These are phyloP conservation scores for Punctularia strigosozonata DNA, from an alignment of 768 basidiomycete species.

Conservation along the genomic window DNA sequence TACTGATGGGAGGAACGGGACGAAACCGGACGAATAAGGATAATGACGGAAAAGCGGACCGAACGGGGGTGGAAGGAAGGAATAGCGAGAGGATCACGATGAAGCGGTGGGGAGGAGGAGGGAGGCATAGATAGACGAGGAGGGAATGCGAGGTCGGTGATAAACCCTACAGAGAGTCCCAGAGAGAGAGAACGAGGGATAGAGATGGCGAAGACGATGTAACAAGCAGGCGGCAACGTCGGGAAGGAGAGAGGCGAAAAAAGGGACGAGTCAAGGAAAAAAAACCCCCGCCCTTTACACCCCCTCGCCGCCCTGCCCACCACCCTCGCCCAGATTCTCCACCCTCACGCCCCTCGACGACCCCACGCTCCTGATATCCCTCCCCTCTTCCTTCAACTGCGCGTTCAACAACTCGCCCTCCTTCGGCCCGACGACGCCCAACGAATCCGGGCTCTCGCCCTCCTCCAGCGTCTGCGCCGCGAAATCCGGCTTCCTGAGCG, in stretches of 20 bases:
- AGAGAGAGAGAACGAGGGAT: too few species aligned
- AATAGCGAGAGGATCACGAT: too few species aligned
- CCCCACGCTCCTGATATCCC: constrained; percentile 74
- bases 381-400: constrained; percentile 83
- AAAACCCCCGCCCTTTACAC: neutral
- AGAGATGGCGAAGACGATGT: too few species aligned
- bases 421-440: constrained; percentile 16
- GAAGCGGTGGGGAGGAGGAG: too few species aligned
- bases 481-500: constrained; percentile 84
- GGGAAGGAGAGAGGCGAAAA: neutral
- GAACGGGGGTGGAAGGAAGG: too few species aligned
- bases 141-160: too few species aligned
- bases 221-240: neutral
- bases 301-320: too few species aligned
- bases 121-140: too few species aligned
- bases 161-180: too few species aligned
- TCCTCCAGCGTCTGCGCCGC: constrained; percentile 59
- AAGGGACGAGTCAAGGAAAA: neutral
- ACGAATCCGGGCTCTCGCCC: constrained; percentile 44
- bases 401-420: constrained; percentile 42
- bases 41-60: too few species aligned
- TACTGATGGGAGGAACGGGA: too few species aligned
- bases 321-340: constrained; percentile 51
- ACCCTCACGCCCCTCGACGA: constrained; percentile 73
- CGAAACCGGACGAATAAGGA: too few species aligned